phyloP scores from a whole-genome alignment of 768 basidiomycete genomes.

The Leccinum variicolor region DNA sequence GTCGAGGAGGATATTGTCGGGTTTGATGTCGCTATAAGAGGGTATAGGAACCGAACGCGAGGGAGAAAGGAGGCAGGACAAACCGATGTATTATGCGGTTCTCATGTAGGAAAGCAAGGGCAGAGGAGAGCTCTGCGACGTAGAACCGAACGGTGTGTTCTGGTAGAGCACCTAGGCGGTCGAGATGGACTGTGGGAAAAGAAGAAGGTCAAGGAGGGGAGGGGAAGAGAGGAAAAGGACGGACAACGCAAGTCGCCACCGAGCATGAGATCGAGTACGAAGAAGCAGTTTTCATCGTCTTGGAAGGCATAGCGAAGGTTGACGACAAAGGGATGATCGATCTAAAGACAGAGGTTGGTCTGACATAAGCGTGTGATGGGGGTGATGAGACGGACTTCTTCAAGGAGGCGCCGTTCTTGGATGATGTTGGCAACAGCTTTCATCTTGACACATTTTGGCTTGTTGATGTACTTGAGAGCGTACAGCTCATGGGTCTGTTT shows the following conservation, averaged over 20 bases:
- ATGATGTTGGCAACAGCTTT: constrained; percentile 97
- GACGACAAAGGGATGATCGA: constrained; percentile 94
- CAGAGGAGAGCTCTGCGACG: constrained; percentile 85
- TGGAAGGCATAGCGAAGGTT: constrained; percentile 96
- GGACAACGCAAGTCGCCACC: constrained; percentile 92
- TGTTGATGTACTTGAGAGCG: constrained; percentile 99
- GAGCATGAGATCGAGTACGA: constrained; percentile 95
- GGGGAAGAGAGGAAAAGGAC: constrained; percentile 21
- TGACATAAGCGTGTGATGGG: neutral
- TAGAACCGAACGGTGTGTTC: constrained; percentile 86
- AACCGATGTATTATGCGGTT: constrained; percentile 96
- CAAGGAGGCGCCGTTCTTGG: constrained; percentile 90
- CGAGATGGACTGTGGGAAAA: constrained; percentile 69
- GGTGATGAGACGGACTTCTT: constrained; percentile 63
- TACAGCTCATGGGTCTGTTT: constrained; percentile 96
- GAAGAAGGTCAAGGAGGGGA: neutral
- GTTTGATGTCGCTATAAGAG: constrained; percentile 79
- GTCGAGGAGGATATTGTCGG: constrained; percentile 96
- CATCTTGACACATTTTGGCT: constrained; percentile 97
- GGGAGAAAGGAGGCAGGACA: constrained; percentile 20
- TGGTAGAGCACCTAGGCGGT: constrained; percentile 68
- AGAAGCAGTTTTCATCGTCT: constrained; percentile 98
- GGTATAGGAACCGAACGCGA: neutral
- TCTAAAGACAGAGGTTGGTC: constrained; percentile 40
- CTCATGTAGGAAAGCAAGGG: constrained; percentile 86